A percentile compares a stretch with the other conserved stretches of the same genome.
phyloP scores from a whole-genome alignment of 805 yeast genomes.

The Myxozyma melibiosi region DNA sequence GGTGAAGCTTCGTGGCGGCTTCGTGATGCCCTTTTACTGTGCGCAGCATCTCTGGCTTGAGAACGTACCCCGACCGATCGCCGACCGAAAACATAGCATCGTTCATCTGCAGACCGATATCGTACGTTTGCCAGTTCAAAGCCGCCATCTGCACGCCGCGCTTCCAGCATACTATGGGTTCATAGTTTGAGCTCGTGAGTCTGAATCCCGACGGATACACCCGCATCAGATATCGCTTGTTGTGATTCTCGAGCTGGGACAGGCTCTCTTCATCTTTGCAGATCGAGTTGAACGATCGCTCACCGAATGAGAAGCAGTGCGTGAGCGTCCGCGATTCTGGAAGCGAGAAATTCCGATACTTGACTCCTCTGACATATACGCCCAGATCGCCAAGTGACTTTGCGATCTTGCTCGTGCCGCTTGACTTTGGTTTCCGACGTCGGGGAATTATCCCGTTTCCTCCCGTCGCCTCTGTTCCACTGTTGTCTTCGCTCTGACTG shows the following conservation, averaged over 20 bases:
- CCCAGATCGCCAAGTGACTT: constrained; percentile 60
- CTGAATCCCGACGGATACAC: constrained; percentile 84
- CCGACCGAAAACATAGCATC: constrained; percentile 74
- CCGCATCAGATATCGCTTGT: constrained; percentile 72
- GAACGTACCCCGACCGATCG: constrained; percentile 68
- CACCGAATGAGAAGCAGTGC: constrained; percentile 87
- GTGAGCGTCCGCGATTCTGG: constrained; percentile 80
- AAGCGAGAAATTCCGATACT: constrained; percentile 77
- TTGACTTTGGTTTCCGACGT: constrained; percentile 32
- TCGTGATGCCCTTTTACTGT: constrained; percentile 1
- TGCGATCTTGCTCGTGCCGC: constrained; percentile 38
- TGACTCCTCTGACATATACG: constrained; percentile 71
- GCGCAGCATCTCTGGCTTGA: constrained; percentile 63
- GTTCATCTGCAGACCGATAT: constrained; percentile 84
- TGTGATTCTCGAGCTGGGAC: constrained; percentile 71
- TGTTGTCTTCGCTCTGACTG: constrained; percentile 42
- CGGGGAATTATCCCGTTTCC: background rate
- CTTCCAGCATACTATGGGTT: constrained; percentile 79
- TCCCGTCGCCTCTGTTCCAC: constrained; percentile 42
- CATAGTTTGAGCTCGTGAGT: constrained; percentile 76
- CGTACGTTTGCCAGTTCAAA: constrained; percentile 48
- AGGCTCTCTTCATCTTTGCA: constrained; percentile 60
- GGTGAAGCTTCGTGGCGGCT: background rate
- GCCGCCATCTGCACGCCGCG: constrained; percentile 94
- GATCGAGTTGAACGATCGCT: constrained; percentile 65